Evolutionary conservation across 2,329 filamentous ascomycete genomes (phyloP).

Genomic region (Penicillium sp.): DNA sequence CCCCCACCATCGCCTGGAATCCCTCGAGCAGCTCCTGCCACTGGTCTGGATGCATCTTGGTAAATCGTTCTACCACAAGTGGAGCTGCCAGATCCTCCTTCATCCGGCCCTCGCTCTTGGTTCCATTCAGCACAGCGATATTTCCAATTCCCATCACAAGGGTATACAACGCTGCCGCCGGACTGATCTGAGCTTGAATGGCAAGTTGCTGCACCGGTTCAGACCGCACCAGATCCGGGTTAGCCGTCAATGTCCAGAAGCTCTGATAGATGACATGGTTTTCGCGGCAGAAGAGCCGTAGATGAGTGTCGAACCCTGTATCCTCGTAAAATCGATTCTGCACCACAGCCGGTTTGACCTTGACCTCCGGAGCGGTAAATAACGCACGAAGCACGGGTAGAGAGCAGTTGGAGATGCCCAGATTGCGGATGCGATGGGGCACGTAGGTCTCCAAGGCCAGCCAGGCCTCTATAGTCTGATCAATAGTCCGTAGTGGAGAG

Average conservation of each 20-base stretch:
- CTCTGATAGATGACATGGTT: conserved; percentile 60
- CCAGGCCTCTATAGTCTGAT: conserved; percentile 68
- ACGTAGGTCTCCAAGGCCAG: conserved; percentile 67
- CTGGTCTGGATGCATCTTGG: conserved; percentile 48
- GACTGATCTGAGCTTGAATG: conserved; percentile 44
- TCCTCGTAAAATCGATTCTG: conserved; percentile 73
- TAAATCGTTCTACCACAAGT: conserved; percentile 47
- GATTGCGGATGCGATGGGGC: conserved; percentile 63
- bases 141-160: conserved; percentile 59
- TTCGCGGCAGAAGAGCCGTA: conserved; percentile 62
- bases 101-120: conserved; percentile 58
- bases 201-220: conserved; percentile 57
- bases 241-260: conserved; percentile 66
- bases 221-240: conserved; percentile 55
- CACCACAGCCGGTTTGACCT: conserved; percentile 64
- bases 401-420: conserved; percentile 79
- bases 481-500: conserved; percentile 56
- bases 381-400: conserved; percentile 60
- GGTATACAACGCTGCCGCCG: conserved; percentile 57
- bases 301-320: conserved; percentile 61
- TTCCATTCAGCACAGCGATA: conserved; percentile 60
- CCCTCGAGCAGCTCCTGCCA: conserved; percentile 55
- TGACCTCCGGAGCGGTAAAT: conserved; percentile 44
- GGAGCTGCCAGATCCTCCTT: conserved; percentile 55
- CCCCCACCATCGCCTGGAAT: conserved; percentile 53